These are phyloP conservation scores for Penicillium rolfsii DNA, from an alignment of 2,329 filamentous ascomycete species.

Conservation along the genomic window DNA sequence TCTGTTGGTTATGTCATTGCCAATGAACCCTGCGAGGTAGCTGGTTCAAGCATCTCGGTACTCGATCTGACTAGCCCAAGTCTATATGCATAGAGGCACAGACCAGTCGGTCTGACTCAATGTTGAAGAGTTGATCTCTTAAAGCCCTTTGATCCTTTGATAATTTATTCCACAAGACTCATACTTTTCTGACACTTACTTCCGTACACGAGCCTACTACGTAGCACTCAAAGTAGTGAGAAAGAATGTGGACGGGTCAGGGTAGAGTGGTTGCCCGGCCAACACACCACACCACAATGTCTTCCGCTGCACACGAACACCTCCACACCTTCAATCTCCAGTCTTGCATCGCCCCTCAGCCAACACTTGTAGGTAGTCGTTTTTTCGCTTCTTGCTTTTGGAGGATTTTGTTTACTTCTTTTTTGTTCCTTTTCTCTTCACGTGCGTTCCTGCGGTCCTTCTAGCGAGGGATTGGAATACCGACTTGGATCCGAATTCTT, in stretches of 20 bases:
- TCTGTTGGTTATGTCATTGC: not conserved
- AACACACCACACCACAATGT: slow-evolving; percentile 21
- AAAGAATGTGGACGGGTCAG: slow-evolving; percentile 6
- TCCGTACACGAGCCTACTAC: not conserved
- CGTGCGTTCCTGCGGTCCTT: slow-evolving; percentile 11
- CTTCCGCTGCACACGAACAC: slow-evolving; percentile 18
- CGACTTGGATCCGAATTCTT: slow-evolving; percentile 4
- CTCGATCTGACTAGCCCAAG: not conserved
- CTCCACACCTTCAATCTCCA: slow-evolving; percentile 22
- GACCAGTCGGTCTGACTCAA: not conserved
- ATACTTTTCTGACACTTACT: not conserved
- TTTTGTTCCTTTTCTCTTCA: slow-evolving; percentile 15
- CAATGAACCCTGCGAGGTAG: not conserved
- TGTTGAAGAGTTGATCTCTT: not conserved
- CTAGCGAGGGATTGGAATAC: slow-evolving; percentile 10
- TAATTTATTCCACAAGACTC: too few relatives aligned
- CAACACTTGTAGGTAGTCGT: slow-evolving; percentile 26
- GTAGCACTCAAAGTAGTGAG: not conserved
- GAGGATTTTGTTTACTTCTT: slow-evolving; percentile 20
- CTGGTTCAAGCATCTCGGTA: not conserved
- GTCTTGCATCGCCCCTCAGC: slow-evolving; percentile 20
- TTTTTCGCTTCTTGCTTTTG: slow-evolving; percentile 20
- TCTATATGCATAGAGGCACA: not conserved
- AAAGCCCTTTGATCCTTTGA: not conserved
- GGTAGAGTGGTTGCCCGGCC: slow-evolving; percentile 29